These are phyloP conservation scores for Crataegus laevigata DNA, from an alignment of 306 rosid genomes.

Conservation along the genomic window DNA sequence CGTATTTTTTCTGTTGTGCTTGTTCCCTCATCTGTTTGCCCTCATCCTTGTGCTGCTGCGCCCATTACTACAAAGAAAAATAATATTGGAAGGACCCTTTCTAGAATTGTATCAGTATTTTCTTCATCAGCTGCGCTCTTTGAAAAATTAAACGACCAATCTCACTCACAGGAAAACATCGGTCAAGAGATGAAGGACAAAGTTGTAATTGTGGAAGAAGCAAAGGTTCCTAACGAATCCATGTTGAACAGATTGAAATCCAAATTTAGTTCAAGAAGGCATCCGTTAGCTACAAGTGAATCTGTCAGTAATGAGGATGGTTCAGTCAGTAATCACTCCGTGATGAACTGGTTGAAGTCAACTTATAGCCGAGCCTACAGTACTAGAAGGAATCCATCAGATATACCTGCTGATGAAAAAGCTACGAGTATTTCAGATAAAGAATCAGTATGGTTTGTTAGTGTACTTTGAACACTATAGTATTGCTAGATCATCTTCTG, in stretches of 20 bases:
- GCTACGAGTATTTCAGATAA: slow-evolving; percentile 6
- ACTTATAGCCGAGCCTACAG: slow-evolving; percentile 43
- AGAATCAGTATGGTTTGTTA: slow-evolving; percentile 16
- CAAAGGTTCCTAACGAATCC: slow-evolving; percentile 31
- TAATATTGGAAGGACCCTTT: slow-evolving; percentile 49
- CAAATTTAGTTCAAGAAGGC: slow-evolving; percentile 28
- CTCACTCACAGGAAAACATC: slow-evolving; percentile 4
- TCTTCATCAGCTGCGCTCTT: slow-evolving; percentile 21
- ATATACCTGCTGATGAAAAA: slow-evolving; percentile 11
- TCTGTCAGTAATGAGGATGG: slow-evolving; percentile 8
- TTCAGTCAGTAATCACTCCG: slow-evolving; percentile 23
- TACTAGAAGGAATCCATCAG: slow-evolving; percentile 28
- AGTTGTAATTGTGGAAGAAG: slow-evolving; percentile 2
- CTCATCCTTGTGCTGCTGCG: slow-evolving; percentile 12
- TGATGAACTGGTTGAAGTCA: slow-evolving; percentile 56
- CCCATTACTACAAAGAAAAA: slow-evolving; percentile 21
- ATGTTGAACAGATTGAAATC: slow-evolving; percentile 61
- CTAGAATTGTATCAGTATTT: slow-evolving; percentile 43
- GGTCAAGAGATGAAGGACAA: slow-evolving; percentile 1
- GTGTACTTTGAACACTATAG: not conserved
- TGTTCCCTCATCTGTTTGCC: slow-evolving; percentile 28
- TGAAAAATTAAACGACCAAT: slow-evolving; percentile 14
- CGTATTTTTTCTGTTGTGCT: slow-evolving; percentile 23
- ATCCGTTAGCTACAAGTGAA: slow-evolving; percentile 14
- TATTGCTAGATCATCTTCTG: not conserved